A percentile compares a stretch with the other conserved stretches of the same genome.
Conservation (phyloP, 1,284 basidiomycete species). For the Boletus hoseneyae region DNA sequence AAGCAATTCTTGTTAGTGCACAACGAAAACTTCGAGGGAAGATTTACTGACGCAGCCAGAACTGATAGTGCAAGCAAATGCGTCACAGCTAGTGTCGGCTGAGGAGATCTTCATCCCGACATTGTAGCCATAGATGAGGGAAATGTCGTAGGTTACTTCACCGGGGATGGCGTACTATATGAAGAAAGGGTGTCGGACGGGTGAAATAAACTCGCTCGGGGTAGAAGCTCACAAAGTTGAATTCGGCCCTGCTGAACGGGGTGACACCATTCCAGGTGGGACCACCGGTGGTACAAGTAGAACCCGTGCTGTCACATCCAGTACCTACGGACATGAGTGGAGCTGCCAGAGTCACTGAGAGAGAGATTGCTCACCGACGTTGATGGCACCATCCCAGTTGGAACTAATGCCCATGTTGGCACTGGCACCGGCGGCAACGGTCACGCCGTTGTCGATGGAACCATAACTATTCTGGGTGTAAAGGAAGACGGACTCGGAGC, state of each 20-base stretch:
- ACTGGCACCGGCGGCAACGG: conserved; percentile 20
- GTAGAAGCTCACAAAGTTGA: conserved; percentile 21
- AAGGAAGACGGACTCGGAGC: conserved; percentile 30
- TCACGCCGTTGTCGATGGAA: conserved; percentile 27
- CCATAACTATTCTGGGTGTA: conserved; percentile 31
- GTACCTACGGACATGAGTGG: conserved; percentile 25
- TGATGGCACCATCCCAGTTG: conserved; percentile 34
- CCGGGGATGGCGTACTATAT: conserved; percentile 29
- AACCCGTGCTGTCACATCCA: conserved; percentile 24
- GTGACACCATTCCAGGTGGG: conserved; percentile 26
- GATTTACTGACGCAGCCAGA: conserved; percentile 12
- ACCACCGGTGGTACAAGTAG: conserved; percentile 31
- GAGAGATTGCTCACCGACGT: conserved; percentile 26
- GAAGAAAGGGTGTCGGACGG: neutral
- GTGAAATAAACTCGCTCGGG: neutral
- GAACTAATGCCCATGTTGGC: conserved; percentile 33
- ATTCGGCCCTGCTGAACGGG: conserved; percentile 28
- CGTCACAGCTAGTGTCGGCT: conserved; percentile 23
- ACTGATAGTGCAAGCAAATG: conserved; percentile 22
- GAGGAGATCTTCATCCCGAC: conserved; percentile 37
- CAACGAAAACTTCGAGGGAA: neutral
- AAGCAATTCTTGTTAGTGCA: neutral
- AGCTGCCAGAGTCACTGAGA: neutral
- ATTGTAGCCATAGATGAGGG: conserved; percentile 37
- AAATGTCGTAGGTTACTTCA: conserved; percentile 35